phyloP scores from a whole-genome alignment of 768 basidiomycete species.

The Cystobasidium tubakii region DNA sequence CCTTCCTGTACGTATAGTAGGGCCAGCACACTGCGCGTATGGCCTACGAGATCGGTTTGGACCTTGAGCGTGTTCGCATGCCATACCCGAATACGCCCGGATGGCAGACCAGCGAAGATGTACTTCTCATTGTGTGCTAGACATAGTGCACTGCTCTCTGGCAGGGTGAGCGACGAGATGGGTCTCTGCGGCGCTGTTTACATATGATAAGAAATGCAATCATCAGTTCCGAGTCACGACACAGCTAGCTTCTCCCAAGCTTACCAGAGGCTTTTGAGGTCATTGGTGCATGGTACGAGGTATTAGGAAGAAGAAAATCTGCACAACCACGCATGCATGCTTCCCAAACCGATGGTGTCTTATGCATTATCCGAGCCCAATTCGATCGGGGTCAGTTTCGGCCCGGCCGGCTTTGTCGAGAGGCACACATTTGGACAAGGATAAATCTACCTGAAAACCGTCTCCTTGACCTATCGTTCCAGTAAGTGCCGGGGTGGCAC shows the following conservation, averaged over 20 bases:
- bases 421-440: too few species aligned
- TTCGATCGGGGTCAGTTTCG: too few species aligned
- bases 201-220: neutral
- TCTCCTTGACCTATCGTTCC: too few species aligned
- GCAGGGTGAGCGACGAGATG: conserved; percentile 20
- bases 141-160: conserved; percentile 28
- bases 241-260: neutral
- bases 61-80: conserved; percentile 47
- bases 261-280: neutral
- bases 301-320: neutral
- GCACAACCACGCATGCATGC: neutral
- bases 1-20: conserved; percentile 47
- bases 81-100: conserved; percentile 46
- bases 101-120: conserved; percentile 29
- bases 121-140: conserved; percentile 20
- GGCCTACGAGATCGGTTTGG: conserved; percentile 48
- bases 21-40: conserved; percentile 49
- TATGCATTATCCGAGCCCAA: neutral
- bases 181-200: neutral
- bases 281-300: neutral
- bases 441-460: too few species aligned
- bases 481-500: too few species aligned
- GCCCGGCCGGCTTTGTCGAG: too few species aligned
- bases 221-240: neutral
- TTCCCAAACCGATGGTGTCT: neutral